Base-by-base conservation (phyloP, 2,329 filamentous ascomycete genomes). In the Claviceps paspali region DNA sequence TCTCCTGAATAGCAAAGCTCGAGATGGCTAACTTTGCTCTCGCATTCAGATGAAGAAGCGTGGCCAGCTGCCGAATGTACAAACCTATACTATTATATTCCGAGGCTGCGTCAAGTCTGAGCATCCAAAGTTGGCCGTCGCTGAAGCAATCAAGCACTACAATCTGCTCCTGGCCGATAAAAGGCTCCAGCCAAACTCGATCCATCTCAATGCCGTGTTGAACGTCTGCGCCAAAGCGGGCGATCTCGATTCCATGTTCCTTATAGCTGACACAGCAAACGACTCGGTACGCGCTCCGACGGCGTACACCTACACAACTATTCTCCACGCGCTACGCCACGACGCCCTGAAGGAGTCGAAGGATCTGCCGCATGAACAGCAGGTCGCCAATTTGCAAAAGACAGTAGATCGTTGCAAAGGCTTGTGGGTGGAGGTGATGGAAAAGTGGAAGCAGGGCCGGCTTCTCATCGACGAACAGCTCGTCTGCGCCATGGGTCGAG, bases 141-240 rank as follows among this genome's bases (percentile, higher is more conserved):
- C 65, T 38, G 77, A 81, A 45, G 84, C 85, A 0, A 57, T 87
- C 32, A 71, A 73, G 41, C 65, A 94, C 36, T 96, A 92, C 62
- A 71, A 83, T 46, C 75, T 75, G 38, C 81, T 96, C 61, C 67
- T 69, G 28, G 67, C 66, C 4, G 67, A 73, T 26, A 75, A 71
- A 1, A 64, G 67, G 6, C 64, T 92, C 35, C 68, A 76, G 45
- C 80, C 82, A 12, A 82, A 77, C 46, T 80, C 79, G 26, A 81
- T 84, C 39, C 91, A 96, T 52, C 76, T 83, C 44, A 98, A 98
- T 53, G 83, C 87, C 8, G 74, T 86, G n/a, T 63, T 98, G 31
- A 76, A 78, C 41, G 81, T 91, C 7, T 96, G 87, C 54, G 72
- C 79, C 33, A 69, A 74, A 40, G 79, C 82, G 4, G 56, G 67